These are phyloP conservation scores for Monocercomonoides exilis DNA, from an alignment of 78 protist species.

Conservation along the genomic window DNA sequence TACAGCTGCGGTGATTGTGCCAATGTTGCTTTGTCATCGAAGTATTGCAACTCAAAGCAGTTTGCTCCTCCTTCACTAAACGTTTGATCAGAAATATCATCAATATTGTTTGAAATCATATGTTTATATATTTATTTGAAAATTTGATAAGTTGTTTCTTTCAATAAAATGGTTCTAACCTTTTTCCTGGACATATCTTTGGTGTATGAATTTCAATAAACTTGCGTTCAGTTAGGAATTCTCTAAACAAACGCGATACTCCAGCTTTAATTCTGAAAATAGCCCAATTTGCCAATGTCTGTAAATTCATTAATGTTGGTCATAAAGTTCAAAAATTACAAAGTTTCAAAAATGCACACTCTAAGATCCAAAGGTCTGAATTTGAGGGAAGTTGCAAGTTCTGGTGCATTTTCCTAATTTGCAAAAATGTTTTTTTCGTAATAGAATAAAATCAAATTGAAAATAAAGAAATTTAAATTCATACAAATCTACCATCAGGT, in stretches of 20 bases:
- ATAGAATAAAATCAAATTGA: not conserved
- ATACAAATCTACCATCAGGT: not conserved
- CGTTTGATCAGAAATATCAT: too few relatives aligned
- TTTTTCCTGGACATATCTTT: conserved; percentile 57
- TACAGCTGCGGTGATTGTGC: conserved; percentile 95
- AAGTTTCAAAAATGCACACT: not conserved
- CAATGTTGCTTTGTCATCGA: conserved; percentile 47
- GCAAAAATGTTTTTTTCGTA: not conserved
- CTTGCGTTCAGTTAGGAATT: conserved; percentile 50
- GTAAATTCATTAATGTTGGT: not conserved
- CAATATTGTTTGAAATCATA: too few relatives aligned
- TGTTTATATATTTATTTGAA: too few relatives aligned
- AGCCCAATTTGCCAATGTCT: conserved; percentile 77
- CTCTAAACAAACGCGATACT: not conserved
- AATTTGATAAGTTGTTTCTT: too few relatives aligned
- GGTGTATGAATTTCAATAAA: conserved; percentile 95
- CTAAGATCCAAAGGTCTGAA: not conserved
- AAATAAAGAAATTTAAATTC: not conserved
- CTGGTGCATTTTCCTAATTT: not conserved
- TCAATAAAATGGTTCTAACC: not conserved
- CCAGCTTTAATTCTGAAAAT: conserved; percentile 59
- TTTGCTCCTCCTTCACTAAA: conserved; percentile 94
- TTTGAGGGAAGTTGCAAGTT: not conserved
- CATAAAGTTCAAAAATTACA: not conserved
- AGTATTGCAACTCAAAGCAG: conserved; percentile 83